These are phyloP conservation scores for Colletotrichum cordylinicola DNA, from an alignment of 2,329 filamentous ascomycete species.

Conservation along the genomic window DNA sequence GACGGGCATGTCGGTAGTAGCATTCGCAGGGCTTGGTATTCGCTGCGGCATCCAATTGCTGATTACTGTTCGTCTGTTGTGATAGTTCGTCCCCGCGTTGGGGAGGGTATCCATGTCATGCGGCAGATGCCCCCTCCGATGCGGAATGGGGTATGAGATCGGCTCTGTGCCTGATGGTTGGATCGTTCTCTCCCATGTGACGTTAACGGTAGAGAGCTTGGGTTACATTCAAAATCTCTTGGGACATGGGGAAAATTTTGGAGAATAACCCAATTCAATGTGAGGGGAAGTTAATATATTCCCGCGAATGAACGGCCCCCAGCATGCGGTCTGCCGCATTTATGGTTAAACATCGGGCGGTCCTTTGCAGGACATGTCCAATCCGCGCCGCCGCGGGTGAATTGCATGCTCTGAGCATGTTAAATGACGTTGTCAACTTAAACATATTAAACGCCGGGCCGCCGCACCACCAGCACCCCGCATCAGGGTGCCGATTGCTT, in stretches of 20 bases:
- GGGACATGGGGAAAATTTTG: not conserved
- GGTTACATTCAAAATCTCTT: slow-evolving; percentile 16
- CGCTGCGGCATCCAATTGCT: not conserved
- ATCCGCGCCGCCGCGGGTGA: not conserved
- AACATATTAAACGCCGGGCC: not conserved
- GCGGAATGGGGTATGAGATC: not conserved
- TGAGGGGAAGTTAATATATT: slow-evolving; percentile 4
- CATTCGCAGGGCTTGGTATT: slow-evolving; percentile 5
- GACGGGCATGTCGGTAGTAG: not conserved
- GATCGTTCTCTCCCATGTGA: not conserved
- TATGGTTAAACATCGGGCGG: not conserved
- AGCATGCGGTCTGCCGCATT: not conserved
- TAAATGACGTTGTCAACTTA: slow-evolving; percentile 4
- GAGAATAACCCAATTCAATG: not conserved
- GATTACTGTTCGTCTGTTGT: not conserved
- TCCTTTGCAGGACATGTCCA: not conserved
- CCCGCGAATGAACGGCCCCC: not conserved
- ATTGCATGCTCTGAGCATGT: not conserved
- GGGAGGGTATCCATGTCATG: not conserved
- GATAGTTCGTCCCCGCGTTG: not conserved
- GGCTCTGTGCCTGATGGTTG: not conserved
- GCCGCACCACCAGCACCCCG: slow-evolving; percentile 5
- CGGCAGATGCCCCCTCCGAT: not conserved
- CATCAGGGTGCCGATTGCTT: slow-evolving; percentile 4
- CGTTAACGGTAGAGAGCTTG: not conserved